phyloP scores from a whole-genome alignment of 768 basidiomycete species.

The Leccinum aurantiacum region DNA sequence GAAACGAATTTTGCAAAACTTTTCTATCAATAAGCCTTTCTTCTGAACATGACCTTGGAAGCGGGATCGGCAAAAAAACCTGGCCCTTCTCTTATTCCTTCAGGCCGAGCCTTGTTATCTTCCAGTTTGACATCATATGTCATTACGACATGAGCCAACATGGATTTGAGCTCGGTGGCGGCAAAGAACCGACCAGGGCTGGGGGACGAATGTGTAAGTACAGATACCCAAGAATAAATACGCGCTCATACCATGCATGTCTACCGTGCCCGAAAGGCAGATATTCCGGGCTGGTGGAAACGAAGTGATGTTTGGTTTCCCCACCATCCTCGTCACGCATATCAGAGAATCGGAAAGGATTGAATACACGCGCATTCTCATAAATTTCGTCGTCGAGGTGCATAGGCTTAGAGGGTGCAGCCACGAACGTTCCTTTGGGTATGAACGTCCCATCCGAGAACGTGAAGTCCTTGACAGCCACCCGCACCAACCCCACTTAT shows the following conservation, averaged over 20 bases:
- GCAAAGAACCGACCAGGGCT: slow-evolving; percentile 16
- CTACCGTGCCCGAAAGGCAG: not conserved
- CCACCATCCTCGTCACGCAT: slow-evolving; percentile 32
- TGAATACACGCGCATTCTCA: slow-evolving; percentile 37
- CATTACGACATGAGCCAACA: not conserved
- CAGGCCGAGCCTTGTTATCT: not conserved
- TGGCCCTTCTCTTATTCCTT: no score
- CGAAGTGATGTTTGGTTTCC: slow-evolving; percentile 13
- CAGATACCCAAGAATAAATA: not conserved
- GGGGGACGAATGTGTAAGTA: not conserved
- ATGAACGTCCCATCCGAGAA: slow-evolving; percentile 38
- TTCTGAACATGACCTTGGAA: not conserved
- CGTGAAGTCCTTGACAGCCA: slow-evolving; percentile 32
- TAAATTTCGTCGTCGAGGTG: slow-evolving; percentile 29
- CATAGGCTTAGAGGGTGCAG: slow-evolving; percentile 25
- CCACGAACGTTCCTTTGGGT: slow-evolving; percentile 18
- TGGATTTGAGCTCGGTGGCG: not conserved
- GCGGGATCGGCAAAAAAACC: not conserved
- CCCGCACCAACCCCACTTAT: slow-evolving; percentile 33
- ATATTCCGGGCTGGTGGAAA: not conserved
- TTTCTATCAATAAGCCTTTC: not conserved
- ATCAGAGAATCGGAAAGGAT: slow-evolving; percentile 48
- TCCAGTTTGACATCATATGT: not conserved
- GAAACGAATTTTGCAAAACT: not conserved
- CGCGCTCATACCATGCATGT: slow-evolving; percentile 2